Percentiles rank a stretch among this genome's conserved stretches.
Conservation (phyloP, 306 rosid species). For the Abrus pulchellus region DNA sequence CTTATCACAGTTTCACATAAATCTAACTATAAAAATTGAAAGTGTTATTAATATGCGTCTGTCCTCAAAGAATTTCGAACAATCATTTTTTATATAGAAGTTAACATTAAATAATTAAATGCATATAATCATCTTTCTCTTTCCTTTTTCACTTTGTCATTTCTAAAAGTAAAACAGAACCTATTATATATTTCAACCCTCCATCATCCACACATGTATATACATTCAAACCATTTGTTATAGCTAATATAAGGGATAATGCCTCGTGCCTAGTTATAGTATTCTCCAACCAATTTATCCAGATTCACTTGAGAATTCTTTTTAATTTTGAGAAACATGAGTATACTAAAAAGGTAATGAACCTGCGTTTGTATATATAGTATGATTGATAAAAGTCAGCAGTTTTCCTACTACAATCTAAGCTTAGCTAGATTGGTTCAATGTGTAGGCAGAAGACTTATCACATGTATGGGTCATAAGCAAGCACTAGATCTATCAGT, state of each 20-base stretch:
- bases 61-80: neutral
- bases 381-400: neutral
- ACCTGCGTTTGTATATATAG: neutral
- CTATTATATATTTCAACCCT: neutral
- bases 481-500: neutral
- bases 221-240: neutral
- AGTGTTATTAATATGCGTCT: no score
- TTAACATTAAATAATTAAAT: neutral
- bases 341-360: neutral
- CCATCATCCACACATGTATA: neutral
- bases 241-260: neutral
- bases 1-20: no score
- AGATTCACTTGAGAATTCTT: neutral
- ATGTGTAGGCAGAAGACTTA: neutral
- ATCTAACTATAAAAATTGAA: no score
- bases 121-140: neutral
- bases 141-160: neutral
- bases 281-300: neutral
- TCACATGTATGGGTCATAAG: conserved; percentile 14
- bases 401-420: neutral
- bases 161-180: neutral
- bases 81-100: neutral
- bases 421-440: neutral
- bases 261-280: conserved; percentile 1
- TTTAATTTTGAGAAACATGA: neutral